phyloP scores from a whole-genome alignment of 1,284 basidiomycete species.

The Trichosporon sp. region DNA sequence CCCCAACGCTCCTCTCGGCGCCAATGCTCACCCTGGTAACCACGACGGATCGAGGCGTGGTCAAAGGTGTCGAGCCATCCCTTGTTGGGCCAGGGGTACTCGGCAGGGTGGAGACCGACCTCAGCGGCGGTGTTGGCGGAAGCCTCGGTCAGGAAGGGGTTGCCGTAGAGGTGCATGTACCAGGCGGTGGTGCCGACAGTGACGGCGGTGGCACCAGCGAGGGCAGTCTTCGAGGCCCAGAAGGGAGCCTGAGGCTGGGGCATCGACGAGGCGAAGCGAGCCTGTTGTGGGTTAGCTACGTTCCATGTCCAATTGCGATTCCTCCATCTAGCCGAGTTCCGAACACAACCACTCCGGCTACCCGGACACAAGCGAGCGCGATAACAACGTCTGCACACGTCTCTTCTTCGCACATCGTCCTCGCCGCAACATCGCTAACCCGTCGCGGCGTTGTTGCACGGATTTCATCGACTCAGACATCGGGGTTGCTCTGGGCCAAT shows the following conservation, averaged over 20 bases:
- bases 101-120: slow-evolving; percentile 87
- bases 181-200: slow-evolving; percentile 88
- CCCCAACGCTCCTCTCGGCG: not conserved
- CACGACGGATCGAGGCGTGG: slow-evolving; percentile 90
- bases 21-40: slow-evolving; percentile 70
- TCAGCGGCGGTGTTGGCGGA: slow-evolving; percentile 89
- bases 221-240: slow-evolving; percentile 70
- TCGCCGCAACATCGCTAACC: not conserved
- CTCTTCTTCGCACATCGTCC: not conserved
- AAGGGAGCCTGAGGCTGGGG: slow-evolving; percentile 35
- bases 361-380: not conserved
- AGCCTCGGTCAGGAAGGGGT: slow-evolving; percentile 83
- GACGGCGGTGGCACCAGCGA: slow-evolving; percentile 74
- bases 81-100: slow-evolving; percentile 88
- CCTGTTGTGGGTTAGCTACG: slow-evolving; percentile 33
- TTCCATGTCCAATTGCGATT: slow-evolving; percentile 8
- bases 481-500: slow-evolving; percentile 11
- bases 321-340: slow-evolving; percentile 4
- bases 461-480: not conserved
- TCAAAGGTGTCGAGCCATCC: slow-evolving; percentile 90
- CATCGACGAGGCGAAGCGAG: slow-evolving; percentile 50
- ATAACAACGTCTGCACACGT: not conserved
- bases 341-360: not conserved
- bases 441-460: not conserved
- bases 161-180: slow-evolving; percentile 94